phyloP scores from a whole-genome alignment of 495 filamentous ascomycete genomes.

The Penicillium antarcticum region DNA sequence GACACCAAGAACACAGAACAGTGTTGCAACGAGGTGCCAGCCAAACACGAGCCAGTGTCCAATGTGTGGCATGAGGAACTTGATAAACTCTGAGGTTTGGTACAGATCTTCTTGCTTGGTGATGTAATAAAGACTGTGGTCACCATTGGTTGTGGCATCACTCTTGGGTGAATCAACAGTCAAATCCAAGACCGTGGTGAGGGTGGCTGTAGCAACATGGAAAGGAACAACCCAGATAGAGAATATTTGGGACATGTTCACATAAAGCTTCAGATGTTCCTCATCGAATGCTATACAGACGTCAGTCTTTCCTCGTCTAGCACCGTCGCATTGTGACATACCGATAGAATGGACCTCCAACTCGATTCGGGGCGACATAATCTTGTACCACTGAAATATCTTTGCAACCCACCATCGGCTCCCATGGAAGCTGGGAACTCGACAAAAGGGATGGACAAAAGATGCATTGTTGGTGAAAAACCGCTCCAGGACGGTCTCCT shows the following conservation, averaged over 20 bases:
- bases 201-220: constrained; percentile 60
- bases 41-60: constrained; percentile 45
- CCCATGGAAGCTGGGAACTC: constrained; percentile 56
- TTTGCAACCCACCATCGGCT: constrained; percentile 59
- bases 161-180: constrained; percentile 21
- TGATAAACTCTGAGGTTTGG: constrained; percentile 73
- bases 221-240: constrained; percentile 74
- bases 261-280: constrained; percentile 60
- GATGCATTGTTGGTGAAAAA: constrained; percentile 68
- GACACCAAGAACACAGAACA: constrained; percentile 59
- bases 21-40: constrained; percentile 60
- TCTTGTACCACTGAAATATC: constrained; percentile 85
- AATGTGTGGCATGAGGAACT: constrained; percentile 52
- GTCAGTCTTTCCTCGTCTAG: neutral
- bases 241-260: constrained; percentile 68
- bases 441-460: constrained; percentile 81
- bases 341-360: constrained; percentile 67
- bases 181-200: constrained; percentile 72
- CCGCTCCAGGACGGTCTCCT: constrained; percentile 57
- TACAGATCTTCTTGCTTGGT: constrained; percentile 77
- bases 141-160: constrained; percentile 22
- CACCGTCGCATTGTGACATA: constrained; percentile 26
- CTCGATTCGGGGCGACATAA: constrained; percentile 71
- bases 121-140: constrained; percentile 60
- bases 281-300: constrained; percentile 60